phyloP scores from a whole-genome alignment of 31 red algal genomes.

The Asparagopsis taxiformis region DNA sequence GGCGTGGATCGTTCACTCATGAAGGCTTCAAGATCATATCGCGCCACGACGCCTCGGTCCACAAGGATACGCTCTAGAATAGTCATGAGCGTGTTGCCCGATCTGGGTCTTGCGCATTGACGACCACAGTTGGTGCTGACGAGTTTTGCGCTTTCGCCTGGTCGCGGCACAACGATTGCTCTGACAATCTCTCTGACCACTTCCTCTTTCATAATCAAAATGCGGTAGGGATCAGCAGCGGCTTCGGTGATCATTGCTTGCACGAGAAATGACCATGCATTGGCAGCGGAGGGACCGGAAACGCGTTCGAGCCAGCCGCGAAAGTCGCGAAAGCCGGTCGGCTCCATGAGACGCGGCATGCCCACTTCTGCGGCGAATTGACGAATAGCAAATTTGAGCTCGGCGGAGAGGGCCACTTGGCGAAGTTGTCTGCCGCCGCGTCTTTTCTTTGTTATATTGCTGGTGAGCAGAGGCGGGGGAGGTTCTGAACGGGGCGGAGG shows the following conservation, averaged over 20 bases:
- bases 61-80: neutral
- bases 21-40: constrained; percentile 20
- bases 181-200: neutral
- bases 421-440: constrained; percentile 2
- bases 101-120: neutral
- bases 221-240: neutral
- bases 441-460: constrained; percentile 28
- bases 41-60: constrained; percentile 1
- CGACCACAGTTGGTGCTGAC: neutral
- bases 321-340: neutral
- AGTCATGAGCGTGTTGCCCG: neutral
- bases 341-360: neutral
- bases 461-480: constrained; percentile 16
- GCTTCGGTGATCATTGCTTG: neutral
- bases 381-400: neutral
- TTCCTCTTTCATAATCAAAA: neutral
- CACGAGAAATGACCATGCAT: neutral
- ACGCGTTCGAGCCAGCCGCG: neutral
- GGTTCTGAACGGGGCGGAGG: constrained; percentile 26
- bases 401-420: neutral
- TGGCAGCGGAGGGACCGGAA: neutral
- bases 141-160: neutral
- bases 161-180: neutral
- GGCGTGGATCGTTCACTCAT: constrained; percentile 20
- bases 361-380: neutral